phyloP scores from a whole-genome alignment of 345 rosid genomes.

The Adansonia digitata region DNA sequence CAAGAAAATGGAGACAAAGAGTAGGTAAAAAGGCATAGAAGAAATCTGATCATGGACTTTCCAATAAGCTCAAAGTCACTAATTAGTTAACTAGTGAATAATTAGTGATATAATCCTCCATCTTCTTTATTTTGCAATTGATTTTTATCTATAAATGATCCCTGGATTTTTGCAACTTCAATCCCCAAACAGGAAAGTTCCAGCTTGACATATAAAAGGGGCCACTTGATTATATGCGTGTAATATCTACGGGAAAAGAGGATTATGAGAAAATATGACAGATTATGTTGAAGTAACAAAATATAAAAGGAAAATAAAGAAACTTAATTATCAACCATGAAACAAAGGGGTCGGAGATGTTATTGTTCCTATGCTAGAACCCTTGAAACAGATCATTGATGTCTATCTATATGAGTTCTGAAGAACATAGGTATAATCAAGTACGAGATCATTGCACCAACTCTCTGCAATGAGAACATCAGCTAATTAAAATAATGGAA shows the following conservation, averaged over 20 bases:
- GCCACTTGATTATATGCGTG: neutral
- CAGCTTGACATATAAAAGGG: neutral
- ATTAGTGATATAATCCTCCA: neutral
- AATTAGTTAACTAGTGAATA: neutral
- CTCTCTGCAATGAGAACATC: too few relatives aligned
- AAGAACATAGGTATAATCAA: too few relatives aligned
- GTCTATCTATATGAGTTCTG: too few relatives aligned
- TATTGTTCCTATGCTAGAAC: too few relatives aligned
- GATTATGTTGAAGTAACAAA: neutral
- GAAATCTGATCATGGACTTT: slow-evolving; percentile 20
- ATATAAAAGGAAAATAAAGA: neutral
- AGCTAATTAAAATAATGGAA: too few relatives aligned
- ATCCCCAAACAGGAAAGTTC: neutral
- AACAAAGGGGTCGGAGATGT: too few relatives aligned
- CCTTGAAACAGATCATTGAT: too few relatives aligned
- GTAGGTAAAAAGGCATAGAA: slow-evolving; percentile 6
- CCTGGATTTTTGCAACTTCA: neutral
- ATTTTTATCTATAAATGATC: neutral
- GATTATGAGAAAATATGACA: neutral
- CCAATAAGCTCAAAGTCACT: neutral
- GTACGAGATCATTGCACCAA: too few relatives aligned
- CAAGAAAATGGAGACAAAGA: neutral
- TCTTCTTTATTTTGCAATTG: neutral
- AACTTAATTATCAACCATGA: neutral
- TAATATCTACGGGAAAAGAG: neutral